Evolutionary conservation across 805 yeast genomes (phyloP).

Genomic region (Candida manassasensis): DNA sequence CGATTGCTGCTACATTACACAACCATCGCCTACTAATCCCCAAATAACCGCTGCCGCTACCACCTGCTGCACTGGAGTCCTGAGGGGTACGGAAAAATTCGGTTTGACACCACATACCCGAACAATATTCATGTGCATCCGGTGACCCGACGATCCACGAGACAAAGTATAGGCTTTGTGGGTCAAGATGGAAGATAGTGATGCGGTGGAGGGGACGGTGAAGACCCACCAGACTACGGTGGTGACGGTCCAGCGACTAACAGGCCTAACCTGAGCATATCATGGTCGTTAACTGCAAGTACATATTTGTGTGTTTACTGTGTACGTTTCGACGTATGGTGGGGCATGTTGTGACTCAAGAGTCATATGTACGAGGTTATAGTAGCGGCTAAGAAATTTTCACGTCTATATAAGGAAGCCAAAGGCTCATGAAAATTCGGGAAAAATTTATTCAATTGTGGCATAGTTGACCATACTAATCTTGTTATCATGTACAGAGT

Average conservation of each 20-base stretch:
- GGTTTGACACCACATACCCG: not conserved
- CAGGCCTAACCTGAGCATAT: too few species aligned
- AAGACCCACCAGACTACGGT: too few species aligned
- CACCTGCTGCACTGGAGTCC: not conserved
- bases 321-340: too few species aligned
- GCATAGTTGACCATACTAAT: not conserved
- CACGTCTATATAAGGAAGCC: not conserved
- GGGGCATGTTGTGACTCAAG: not conserved
- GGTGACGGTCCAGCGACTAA: too few species aligned
- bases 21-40: too few species aligned
- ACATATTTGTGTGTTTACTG: too few species aligned
- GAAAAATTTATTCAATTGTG: not conserved
- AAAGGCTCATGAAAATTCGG: not conserved
- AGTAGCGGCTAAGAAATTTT: not conserved
- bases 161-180: too few species aligned
- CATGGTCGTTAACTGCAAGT: too few species aligned
- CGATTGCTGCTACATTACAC: too few species aligned
- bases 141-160: not conserved
- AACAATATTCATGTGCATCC: constrained; percentile 1
- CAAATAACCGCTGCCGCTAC: too few species aligned
- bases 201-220: too few species aligned
- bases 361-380: not conserved
- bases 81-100: constrained; percentile 2
- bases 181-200: too few species aligned
- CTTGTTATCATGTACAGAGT: constrained; percentile 1